Evolutionary conservation across 495 filamentous ascomycete genomes (phyloP).

Genomic region (Podospora bellae-mahoneyi): DNA sequence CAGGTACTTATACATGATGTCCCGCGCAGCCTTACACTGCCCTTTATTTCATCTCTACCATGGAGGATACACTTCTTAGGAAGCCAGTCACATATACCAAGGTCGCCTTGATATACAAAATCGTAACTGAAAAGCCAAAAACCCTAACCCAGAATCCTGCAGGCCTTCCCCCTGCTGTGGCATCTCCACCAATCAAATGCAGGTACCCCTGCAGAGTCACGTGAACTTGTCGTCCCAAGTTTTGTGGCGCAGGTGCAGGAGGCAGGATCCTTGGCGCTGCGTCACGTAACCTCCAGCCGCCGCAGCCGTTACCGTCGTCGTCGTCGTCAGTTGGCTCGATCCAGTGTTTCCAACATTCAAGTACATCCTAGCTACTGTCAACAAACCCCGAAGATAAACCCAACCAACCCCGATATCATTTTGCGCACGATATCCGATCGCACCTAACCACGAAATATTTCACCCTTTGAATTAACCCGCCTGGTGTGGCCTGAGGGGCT

Average conservation of each 20-base stretch:
- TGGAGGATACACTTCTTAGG: too few species aligned
- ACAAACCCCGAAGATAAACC: not conserved
- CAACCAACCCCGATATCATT: not conserved
- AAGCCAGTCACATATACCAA: too few species aligned
- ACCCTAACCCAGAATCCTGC: conserved; percentile 1
- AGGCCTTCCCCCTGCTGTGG: not conserved
- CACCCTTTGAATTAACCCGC: conserved; percentile 13
- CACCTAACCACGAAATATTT: not conserved
- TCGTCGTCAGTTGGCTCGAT: not conserved
- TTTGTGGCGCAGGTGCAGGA: not conserved
- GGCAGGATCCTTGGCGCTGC: not conserved
- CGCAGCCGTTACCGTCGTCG: not conserved
- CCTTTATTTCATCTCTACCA: too few species aligned
- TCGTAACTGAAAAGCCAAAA: not conserved
- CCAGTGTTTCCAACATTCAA: not conserved
- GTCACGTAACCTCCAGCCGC: not conserved
- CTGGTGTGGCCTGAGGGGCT: not conserved
- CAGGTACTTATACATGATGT: too few species aligned
- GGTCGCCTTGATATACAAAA: too few species aligned
- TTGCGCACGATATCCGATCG: not conserved
- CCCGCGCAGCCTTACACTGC: too few species aligned
- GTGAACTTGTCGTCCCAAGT: not conserved
- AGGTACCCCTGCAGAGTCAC: not conserved
- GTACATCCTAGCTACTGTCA: not conserved
- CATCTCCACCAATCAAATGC: not conserved